A percentile compares a stretch with the other conserved stretches of the same genome.
phyloP scores from a whole-genome alignment of 2,329 filamentous ascomycete species.

The Capronia americana region DNA sequence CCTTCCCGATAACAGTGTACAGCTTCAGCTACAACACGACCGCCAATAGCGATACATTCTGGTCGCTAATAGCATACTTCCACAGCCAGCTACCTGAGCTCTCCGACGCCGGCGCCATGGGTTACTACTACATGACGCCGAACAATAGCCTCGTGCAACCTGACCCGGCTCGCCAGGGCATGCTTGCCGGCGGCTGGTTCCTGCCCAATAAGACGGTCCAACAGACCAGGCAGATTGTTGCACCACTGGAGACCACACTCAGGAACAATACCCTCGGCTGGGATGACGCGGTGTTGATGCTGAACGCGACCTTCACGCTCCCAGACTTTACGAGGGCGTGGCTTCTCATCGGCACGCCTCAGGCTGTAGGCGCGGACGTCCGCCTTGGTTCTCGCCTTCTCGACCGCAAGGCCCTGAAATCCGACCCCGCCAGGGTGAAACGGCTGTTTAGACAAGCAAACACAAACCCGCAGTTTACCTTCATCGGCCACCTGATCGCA shows the following conservation, averaged over 20 bases:
- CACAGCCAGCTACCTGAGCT: conserved; percentile 35
- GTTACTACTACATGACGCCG: conserved; percentile 31
- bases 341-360: not conserved
- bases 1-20: conserved; percentile 50
- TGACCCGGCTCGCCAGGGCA: conserved; percentile 18
- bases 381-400: conserved; percentile 35
- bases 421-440: conserved; percentile 33
- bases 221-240: conserved; percentile 26
- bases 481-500: conserved; percentile 33
- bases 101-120: conserved; percentile 33
- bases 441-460: conserved; percentile 35
- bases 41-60: conserved; percentile 53
- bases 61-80: conserved; percentile 56
- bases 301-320: conserved; percentile 42
- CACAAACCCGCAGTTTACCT: conserved; percentile 27
- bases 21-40: conserved; percentile 49
- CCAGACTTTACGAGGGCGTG: conserved; percentile 39
- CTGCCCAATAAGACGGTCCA: conserved; percentile 30
- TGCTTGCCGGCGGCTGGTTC: conserved; percentile 32
- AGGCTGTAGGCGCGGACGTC: conserved; percentile 26
- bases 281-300: conserved; percentile 39
- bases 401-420: conserved; percentile 25
- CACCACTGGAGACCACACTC: conserved; percentile 36
- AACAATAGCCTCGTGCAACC: conserved; percentile 32
- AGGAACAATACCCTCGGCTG: conserved; percentile 26